Percentiles rank a stretch among this genome's conserved stretches.
Conservation (phyloP, 306 rosid genomes). For the Trichosanthes truncata region DNA sequence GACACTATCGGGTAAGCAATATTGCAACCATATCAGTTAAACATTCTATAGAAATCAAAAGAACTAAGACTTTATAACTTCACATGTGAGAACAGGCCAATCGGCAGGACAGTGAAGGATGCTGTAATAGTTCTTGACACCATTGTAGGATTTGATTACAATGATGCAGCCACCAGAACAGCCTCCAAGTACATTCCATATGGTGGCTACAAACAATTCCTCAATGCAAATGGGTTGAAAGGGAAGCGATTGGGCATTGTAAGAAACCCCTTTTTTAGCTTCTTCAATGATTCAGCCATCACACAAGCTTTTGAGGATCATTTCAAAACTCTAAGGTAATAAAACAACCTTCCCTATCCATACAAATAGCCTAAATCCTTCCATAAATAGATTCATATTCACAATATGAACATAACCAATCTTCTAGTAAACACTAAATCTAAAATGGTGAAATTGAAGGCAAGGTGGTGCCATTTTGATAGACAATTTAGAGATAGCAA, state of each 20-base stretch:
- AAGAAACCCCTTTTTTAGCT: constrained; percentile 32
- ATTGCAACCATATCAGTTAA: neutral
- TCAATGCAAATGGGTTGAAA: constrained; percentile 35
- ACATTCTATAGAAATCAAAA: neutral
- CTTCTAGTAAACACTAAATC: neutral
- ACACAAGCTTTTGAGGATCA: constrained; percentile 33
- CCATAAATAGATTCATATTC: neutral
- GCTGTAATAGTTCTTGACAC: constrained; percentile 62
- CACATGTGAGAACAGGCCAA: constrained; percentile 34
- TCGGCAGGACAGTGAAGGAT: constrained; percentile 69
- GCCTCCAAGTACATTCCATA: constrained; percentile 38
- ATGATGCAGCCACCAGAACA: constrained; percentile 41
- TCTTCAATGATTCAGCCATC: constrained; percentile 20
- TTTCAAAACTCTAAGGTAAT: constrained; percentile 14
- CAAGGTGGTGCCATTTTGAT: constrained; percentile 21
- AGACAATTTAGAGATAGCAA: constrained; percentile 20
- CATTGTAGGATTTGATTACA: constrained; percentile 55
- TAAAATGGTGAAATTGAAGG: constrained; percentile 5
- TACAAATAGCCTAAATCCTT: neutral
- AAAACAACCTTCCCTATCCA: neutral
- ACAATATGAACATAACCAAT: neutral
- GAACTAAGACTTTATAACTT: neutral
- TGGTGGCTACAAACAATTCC: constrained; percentile 51
- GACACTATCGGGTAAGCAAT: constrained; percentile 49
- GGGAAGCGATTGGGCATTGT: constrained; percentile 64